A percentile compares a stretch with the other conserved stretches of the same genome.
phyloP scores from a whole-genome alignment of 768 basidiomycete genomes.

The Astraeus odoratus region DNA sequence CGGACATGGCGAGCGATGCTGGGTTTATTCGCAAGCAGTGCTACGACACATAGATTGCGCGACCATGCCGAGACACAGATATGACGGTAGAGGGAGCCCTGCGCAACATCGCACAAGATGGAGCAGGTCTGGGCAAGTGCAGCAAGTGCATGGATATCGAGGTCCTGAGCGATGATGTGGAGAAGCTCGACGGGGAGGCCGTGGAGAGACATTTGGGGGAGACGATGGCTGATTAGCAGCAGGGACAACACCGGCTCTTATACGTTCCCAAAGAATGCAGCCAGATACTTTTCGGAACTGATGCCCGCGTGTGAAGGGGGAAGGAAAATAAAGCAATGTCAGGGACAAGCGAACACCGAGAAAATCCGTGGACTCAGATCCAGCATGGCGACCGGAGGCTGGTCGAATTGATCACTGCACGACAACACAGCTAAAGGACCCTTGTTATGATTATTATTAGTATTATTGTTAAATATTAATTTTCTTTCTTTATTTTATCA shows the following conservation, averaged over 20 bases:
- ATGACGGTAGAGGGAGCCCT: conserved; percentile 57
- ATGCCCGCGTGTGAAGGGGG: conserved; percentile 33
- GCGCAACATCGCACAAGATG: conserved; percentile 42
- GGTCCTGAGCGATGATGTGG: conserved; percentile 39
- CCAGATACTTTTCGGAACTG: conserved; percentile 18
- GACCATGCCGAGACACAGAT: conserved; percentile 39
- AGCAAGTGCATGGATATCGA: conserved; percentile 34
- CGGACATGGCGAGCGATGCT: conserved; percentile 56
- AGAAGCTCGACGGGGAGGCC: conserved; percentile 58
- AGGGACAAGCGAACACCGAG: conserved; percentile 12
- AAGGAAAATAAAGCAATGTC: conserved; percentile 2
- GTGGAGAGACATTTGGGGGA: conserved; percentile 40
- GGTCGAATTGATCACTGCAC: no score
- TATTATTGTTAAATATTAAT: no score
- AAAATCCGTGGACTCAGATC: conserved; percentile 14
- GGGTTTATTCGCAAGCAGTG: conserved; percentile 51
- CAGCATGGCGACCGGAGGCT: no score
- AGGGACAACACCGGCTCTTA: conserved; percentile 6
- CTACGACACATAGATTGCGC: conserved; percentile 42
- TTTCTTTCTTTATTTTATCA: no score
- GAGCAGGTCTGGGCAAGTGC: conserved; percentile 40
- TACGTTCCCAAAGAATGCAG: conserved; percentile 5
- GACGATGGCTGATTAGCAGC: conserved; percentile 3
- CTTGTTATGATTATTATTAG: no score
- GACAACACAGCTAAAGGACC: no score